Evolutionary conservation across 768 basidiomycete species (phyloP), one percentile per base, ranked within the genome.

Genomic region (Amanita pseudoporphyria): DNA sequence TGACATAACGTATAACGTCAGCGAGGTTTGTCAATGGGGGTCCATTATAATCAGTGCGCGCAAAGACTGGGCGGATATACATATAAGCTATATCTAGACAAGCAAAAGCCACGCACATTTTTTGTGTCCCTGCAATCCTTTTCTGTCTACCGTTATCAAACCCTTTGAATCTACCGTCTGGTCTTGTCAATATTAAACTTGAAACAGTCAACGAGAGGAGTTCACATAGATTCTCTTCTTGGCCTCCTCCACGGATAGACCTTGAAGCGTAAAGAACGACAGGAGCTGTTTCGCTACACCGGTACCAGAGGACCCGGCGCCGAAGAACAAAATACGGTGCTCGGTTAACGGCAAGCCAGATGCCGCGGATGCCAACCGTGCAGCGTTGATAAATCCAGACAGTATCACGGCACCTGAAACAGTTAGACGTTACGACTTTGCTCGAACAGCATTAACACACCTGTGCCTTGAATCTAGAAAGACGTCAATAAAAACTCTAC

Each of bases 291-390:
- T 81, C 38, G 85, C 91, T 33, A 95, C 92, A 48, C 91, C 92
- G 45, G 93, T 84, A 39, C 90, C 91, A 6, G 87, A 85, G 9
- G 82, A 85, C 0, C 92, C 92, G 1, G 91, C 89, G n/a, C 92
- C 92, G 45, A 87, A 82, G 74, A 95, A 93, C 45, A 94, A 71
- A 57, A 94, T 85, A 39, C 78, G 77, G 57, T 94, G 91, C 42
- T 87, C 84, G 22, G 71, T 65, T 41, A 89, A 67, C 9, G 84
- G 70, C 42, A 49, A 71, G 64, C 73, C 63, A 71, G 77, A 62
- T 60, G 77, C 63, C 67, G 67, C 68, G 40, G 76, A 76, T 10
- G 81, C 70, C 31, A 84, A 67, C 49, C 73, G 74, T 0, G 83
- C 84, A 18, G 87, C 84, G 52, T 84, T 84, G 52, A 85, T 66